Conservation (phyloP, 1,284 basidiomycete species). For the Erythrobasidium hasegawianum region DNA sequence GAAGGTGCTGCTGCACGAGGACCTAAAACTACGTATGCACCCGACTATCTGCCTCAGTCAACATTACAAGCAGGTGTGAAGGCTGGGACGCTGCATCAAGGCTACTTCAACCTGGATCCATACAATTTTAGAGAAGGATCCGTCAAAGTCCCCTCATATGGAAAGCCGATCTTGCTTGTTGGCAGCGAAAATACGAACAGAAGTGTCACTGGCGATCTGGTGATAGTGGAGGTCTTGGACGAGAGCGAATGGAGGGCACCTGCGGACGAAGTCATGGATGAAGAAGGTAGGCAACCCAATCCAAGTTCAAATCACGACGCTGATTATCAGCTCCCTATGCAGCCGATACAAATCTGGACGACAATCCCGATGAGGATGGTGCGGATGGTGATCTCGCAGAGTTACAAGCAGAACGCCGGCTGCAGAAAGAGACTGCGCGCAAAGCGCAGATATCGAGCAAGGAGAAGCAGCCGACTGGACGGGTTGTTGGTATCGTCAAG, state of each 20-base stretch:
- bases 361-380: slow-evolving; percentile 73
- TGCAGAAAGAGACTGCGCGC: slow-evolving; percentile 43
- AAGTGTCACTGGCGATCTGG: slow-evolving; percentile 87
- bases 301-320: too few species aligned
- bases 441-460: slow-evolving; percentile 49
- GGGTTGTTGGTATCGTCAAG: slow-evolving; percentile 86
- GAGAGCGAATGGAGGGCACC: slow-evolving; percentile 90
- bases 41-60: slow-evolving; percentile 72
- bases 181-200: slow-evolving; percentile 95
- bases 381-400: slow-evolving; percentile 54
- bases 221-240: slow-evolving; percentile 83
- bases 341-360: slow-evolving; percentile 75
- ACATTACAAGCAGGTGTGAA: slow-evolving; percentile 79
- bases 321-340: slow-evolving; percentile 4
- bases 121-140: slow-evolving; percentile 96
- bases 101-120: slow-evolving; percentile 89
- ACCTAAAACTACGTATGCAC: slow-evolving; percentile 28
- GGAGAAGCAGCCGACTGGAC: slow-evolving; percentile 76
- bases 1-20: slow-evolving; percentile 39
- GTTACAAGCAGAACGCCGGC: slow-evolving; percentile 40
- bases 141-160: slow-evolving; percentile 68
- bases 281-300: slow-evolving; percentile 65
- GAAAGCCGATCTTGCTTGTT: slow-evolving; percentile 76
- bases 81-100: slow-evolving; percentile 77
- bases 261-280: slow-evolving; percentile 87